Conservation (phyloP, 495 filamentous ascomycete genomes). For the Penicillium cataractarum region DNA sequence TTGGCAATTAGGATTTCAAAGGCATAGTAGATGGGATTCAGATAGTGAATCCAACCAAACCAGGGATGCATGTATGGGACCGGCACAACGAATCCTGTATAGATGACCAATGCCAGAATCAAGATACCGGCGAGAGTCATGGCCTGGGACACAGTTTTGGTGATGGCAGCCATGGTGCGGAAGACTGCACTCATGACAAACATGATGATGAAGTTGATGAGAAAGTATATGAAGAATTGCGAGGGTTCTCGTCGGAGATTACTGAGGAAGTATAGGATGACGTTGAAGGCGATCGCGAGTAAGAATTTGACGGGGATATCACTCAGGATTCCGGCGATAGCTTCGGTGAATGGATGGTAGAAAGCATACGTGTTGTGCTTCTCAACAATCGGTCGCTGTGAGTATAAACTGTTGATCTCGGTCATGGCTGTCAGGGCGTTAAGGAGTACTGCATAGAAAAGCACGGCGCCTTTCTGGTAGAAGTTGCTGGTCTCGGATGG, state of each 20-base stretch:
- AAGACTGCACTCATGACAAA: constrained; percentile 58
- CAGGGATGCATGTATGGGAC: constrained; percentile 65
- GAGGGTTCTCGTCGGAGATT: constrained; percentile 35
- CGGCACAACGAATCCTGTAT: constrained; percentile 82
- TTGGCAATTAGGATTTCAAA: constrained; percentile 44
- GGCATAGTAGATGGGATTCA: constrained; percentile 65
- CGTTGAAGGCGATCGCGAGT: constrained; percentile 46
- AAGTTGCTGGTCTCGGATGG: constrained; percentile 30
- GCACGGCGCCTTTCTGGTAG: constrained; percentile 61
- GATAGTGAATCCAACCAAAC: constrained; percentile 78
- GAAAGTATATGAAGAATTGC: neutral
- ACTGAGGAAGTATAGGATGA: constrained; percentile 59
- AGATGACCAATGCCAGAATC: constrained; percentile 75
- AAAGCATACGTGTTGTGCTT: constrained; percentile 65
- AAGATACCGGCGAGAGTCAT: constrained; percentile 75
- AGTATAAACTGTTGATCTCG: constrained; percentile 61
- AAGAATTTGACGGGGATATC: constrained; percentile 58
- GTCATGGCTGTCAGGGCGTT: constrained; percentile 51
- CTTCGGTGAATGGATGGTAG: constrained; percentile 62
- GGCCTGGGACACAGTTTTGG: constrained; percentile 75
- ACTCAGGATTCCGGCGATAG: constrained; percentile 54
- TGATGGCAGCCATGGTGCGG: constrained; percentile 72
- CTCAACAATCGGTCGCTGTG: constrained; percentile 61
- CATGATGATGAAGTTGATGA: constrained; percentile 6
- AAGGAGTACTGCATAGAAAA: constrained; percentile 83